Evolutionary conservation across 805 yeast species (phyloP).

Genomic region (Saturnispora hagleri): DNA sequence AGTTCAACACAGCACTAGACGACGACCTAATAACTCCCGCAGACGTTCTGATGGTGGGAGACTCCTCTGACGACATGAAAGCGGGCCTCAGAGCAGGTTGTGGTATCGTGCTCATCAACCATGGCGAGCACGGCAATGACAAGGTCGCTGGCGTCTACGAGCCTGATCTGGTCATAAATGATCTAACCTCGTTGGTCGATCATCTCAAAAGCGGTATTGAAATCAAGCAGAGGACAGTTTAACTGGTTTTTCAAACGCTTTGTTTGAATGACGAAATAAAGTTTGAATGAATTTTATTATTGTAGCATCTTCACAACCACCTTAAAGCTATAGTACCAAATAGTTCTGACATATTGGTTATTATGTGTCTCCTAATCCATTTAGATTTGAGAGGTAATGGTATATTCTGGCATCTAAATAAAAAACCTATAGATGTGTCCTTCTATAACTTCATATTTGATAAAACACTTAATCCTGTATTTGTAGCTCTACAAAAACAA

Average conservation of each 20-base stretch:
- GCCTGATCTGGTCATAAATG: slow-evolving; percentile 27
- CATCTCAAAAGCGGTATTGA: slow-evolving; percentile 30
- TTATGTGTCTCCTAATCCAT: no score
- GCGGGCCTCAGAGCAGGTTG: slow-evolving; percentile 61
- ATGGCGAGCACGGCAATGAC: slow-evolving; percentile 39
- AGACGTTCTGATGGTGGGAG: slow-evolving; percentile 61
- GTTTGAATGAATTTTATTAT: no score
- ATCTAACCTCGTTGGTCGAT: slow-evolving; percentile 30
- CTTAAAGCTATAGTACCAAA: no score
- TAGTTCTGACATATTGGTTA: no score
- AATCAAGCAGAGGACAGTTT: not conserved
- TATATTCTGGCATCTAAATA: no score
- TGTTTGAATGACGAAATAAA: not conserved
- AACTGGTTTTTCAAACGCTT: no score
- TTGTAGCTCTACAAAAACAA: no score
- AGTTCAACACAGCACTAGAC: slow-evolving; percentile 13
- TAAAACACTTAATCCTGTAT: no score
- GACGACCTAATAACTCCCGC: slow-evolving; percentile 27
- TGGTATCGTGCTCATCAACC: slow-evolving; percentile 43
- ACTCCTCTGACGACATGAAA: slow-evolving; percentile 59
- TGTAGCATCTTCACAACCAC: no score
- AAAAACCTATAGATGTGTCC: no score
- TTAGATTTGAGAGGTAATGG: no score
- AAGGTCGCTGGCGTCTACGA: slow-evolving; percentile 11
- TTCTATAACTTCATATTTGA: no score